Evolutionary conservation across 495 filamentous ascomycete genomes (phyloP), one percentile per base, ranked within the genome.

Genomic region (Tuber microsphaerosporum): DNA sequence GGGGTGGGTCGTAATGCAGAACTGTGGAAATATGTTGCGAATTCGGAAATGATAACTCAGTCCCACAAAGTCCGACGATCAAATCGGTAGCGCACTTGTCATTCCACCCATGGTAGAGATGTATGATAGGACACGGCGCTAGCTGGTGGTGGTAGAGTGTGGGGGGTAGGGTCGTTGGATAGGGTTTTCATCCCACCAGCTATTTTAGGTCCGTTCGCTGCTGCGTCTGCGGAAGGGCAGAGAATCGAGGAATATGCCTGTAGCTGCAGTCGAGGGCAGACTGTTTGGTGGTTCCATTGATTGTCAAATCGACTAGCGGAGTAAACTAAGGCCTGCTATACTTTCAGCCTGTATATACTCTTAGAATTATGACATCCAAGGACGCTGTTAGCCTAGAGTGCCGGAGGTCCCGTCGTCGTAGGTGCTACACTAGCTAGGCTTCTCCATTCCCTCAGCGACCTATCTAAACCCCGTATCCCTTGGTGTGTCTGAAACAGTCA

Each of bases 41-140:
- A 34, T 65, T 65, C 14, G 31, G 56, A 65, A 65, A 19, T 65
- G 56, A 65, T 65, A 65, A 65, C 56, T 65, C 56, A 65, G 56
- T 19, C 56, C 56, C 56, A 31, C 56, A 65, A 65, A 65, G 4
- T 34, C 56, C 56, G 56, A 65, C 14, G 56, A 65, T 65, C 56
- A 31, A 34, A 65, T 65, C 3, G 3, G 12, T 17, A 19, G 56
- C 26, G 14, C 26, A 12, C 10, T 34, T 34, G 14, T 31, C 56
- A 12, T 26, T 65, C 56, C 56, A 34, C 56, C 14, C 26, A 34
- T 34, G 16, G 26, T 17, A 34, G 26, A 65, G 56, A 26, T 34
- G 26, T n/a, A n/a, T n/a, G n/a, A n/a, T 17, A 34, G 56, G 56
- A 34, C 34, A 31, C 2, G 14, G 26, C n/a, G 56, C 26, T 31